Conservation (phyloP, 352 stramenopile species). For the Aphanomyces astaci region DNA sequence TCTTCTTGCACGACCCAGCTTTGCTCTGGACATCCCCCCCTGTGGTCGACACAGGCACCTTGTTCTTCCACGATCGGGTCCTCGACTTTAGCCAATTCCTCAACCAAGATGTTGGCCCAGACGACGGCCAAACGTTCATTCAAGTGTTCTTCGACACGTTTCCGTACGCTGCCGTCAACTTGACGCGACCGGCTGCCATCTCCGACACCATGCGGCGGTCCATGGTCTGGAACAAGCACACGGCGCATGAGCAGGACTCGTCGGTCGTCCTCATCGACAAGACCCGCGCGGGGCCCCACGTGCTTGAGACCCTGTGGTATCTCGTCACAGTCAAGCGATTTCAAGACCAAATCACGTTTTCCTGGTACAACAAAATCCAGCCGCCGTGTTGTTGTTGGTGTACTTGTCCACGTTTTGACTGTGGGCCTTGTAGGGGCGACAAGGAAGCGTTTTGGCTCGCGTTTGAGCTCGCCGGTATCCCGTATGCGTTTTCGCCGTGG, state of each 20-base stretch:
- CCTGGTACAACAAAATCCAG: not conserved
- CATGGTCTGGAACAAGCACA: constrained; percentile 10
- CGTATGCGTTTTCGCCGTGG: constrained; percentile 27
- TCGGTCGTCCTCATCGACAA: constrained; percentile 26
- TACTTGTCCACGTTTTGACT: not conserved
- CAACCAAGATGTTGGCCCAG: not conserved
- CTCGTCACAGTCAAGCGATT: not conserved
- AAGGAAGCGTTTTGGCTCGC: constrained; percentile 27
- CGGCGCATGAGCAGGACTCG: constrained; percentile 25
- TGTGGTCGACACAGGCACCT: constrained; percentile 12
- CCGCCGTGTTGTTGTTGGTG: not conserved
- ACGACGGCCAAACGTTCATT: not conserved
- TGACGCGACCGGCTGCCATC: constrained; percentile 5
- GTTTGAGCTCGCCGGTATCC: constrained; percentile 14
- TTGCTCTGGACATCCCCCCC: constrained; percentile 26
- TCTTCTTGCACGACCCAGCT: constrained; percentile 35
- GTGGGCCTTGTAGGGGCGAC: constrained; percentile 22
- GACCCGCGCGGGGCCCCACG: not conserved
- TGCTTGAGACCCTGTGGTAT: constrained; percentile 16
- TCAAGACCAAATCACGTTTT: not conserved
- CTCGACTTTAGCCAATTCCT: constrained; percentile 17
- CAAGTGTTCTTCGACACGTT: constrained; percentile 20
- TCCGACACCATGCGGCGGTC: constrained; percentile 20
- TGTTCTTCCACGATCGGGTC: constrained; percentile 26
- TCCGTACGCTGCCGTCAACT: constrained; percentile 17